Base-by-base conservation (phyloP, 163 green algal genomes). In the Scenedesmus sp. region DNA sequence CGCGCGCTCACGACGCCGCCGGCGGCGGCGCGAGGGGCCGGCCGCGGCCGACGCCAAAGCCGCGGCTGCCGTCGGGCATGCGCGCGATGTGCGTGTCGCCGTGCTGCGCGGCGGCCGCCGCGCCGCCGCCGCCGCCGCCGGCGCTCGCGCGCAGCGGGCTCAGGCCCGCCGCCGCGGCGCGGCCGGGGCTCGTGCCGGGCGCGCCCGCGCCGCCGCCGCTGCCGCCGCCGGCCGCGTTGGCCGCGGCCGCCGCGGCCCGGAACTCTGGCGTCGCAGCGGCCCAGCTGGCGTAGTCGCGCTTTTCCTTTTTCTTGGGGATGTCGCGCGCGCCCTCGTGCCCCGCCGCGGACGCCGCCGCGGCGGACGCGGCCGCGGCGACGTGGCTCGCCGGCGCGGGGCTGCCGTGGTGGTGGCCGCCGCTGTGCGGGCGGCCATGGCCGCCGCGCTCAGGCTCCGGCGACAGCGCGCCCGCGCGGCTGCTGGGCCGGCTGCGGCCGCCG, bases 251-350 rank as follows among this genome's bases (percentile, higher is more conserved):
- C 45, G 76, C 77, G 0, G 86, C 86, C 4, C 86, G 72, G 53
- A 83, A 89, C 45, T 86, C 79, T 4, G 82, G 79, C 26, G 86
- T 91, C 3, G 84, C 86, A 3, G 82, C 84, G 22, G 86, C 86
- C 86, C 86, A 91, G 42, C 76, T 73, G 29, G 84, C 86, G 60
- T 91, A 91, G 20, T 91, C 86, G 53, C 83, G 85, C 48, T 87
- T 87, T 29, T 77, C 82, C 44, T 66, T 79, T 66, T 89, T 87
- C 54, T 77, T 74, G 47, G 10, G 53, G n/a, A 6, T 60, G 9
- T 28, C 10, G 5, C n/a, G n/a, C 53, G 10, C n/a, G 9, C 5
- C n/a, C 10, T 6, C n/a, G 9, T 17, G 56, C 4, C 17, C 56
- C 20, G 20, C 60, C 11, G 33, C 60, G 51, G 53, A 14, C 17